Evolutionary conservation across 73 alveolate species (phyloP).

Genomic region (Paramecium tetraurelia): DNA sequence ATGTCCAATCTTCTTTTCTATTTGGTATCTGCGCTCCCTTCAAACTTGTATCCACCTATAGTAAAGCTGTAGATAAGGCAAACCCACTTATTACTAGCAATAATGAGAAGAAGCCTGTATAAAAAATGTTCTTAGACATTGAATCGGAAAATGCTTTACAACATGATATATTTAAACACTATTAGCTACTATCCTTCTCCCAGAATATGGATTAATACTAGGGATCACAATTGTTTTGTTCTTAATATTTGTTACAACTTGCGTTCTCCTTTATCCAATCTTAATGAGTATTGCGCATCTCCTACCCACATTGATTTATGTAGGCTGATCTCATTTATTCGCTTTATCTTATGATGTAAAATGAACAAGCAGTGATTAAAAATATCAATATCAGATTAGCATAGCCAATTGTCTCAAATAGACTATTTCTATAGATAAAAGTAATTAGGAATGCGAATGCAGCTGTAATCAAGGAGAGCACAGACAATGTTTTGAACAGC

Average conservation of each 20-base stretch:
- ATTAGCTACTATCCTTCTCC: not conserved
- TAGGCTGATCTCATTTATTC: not conserved
- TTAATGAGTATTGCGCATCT: not conserved
- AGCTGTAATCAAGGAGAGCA: not conserved
- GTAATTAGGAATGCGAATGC: not conserved
- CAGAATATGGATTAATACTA: not conserved
- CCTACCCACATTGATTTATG: not conserved
- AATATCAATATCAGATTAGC: not conserved
- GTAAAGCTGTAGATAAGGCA: not conserved
- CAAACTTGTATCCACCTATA: not conserved
- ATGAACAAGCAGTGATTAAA: not conserved
- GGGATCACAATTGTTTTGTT: not conserved
- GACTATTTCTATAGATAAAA: not conserved
- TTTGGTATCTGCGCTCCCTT: not conserved
- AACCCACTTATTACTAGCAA: not conserved
- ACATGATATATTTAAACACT: not conserved
- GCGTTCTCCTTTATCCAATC: not conserved
- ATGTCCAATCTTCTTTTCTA: not conserved
- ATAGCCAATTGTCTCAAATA: not conserved
- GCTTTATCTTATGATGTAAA: not conserved
- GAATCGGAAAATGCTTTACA: constrained; percentile 11
- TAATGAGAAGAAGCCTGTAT: not conserved
- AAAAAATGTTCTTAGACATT: not conserved
- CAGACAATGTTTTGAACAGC: not conserved
- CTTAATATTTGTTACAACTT: not conserved